Evolutionary conservation across 2,329 filamentous ascomycete genomes (phyloP).

Genomic region (Pezizomycotina sp.): DNA sequence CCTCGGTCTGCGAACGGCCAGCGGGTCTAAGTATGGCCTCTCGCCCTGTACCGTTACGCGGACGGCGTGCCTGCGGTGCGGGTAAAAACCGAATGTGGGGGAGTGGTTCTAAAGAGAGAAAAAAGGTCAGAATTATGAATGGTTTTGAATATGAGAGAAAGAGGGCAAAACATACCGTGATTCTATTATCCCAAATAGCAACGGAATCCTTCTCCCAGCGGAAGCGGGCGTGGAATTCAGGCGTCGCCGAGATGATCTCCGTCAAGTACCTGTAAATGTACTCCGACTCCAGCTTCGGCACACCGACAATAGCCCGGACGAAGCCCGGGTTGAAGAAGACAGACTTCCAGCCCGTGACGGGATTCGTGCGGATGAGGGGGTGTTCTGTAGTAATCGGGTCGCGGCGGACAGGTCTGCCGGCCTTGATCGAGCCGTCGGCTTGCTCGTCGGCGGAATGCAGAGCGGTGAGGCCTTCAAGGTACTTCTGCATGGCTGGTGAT

Average conservation of each 20-base stretch:
- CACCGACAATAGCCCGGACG: constrained; percentile 41
- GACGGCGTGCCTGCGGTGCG: constrained; percentile 39
- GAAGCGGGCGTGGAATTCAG: constrained; percentile 53
- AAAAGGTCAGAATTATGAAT: background rate
- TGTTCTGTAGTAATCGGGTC: constrained; percentile 40
- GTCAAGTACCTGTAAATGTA: constrained; percentile 38
- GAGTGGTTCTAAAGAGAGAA: constrained; percentile 34
- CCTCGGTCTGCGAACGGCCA: constrained; percentile 39
- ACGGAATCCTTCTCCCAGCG: constrained; percentile 49
- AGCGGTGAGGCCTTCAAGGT: constrained; percentile 41
- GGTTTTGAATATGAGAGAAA: constrained; percentile 1
- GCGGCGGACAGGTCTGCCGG: constrained; percentile 38
- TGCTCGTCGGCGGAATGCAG: constrained; percentile 40
- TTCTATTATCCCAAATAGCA: constrained; percentile 51
- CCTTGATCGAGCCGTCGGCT: constrained; percentile 35
- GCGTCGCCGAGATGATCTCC: constrained; percentile 40
- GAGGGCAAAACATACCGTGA: constrained; percentile 32
- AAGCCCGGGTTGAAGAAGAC: constrained; percentile 45
- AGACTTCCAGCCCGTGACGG: constrained; percentile 45
- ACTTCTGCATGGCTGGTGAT: constrained; percentile 40
- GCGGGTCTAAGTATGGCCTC: constrained; percentile 25
- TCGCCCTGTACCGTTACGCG: constrained; percentile 28
- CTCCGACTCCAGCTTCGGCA: constrained; percentile 41
- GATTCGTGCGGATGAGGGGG: constrained; percentile 42
- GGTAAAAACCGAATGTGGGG: constrained; percentile 41